A percentile compares a stretch with the other conserved stretches of the same genome.
Conservation (phyloP, 164 flowering plant species). For the Macadamia tetraphylla region DNA sequence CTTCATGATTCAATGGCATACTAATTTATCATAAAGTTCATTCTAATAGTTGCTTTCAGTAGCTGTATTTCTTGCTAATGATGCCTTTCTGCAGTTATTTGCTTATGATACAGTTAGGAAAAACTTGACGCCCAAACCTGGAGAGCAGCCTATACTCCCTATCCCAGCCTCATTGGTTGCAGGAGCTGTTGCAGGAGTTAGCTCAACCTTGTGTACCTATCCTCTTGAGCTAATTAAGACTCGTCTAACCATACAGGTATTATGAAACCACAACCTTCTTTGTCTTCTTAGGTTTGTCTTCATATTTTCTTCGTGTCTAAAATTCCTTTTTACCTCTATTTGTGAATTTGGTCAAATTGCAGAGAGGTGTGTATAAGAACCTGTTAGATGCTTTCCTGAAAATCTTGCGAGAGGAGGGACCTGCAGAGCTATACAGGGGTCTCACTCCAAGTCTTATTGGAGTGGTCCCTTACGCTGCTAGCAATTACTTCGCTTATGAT, state of each 20-base stretch:
- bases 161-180: conserved; percentile 83
- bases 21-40: no score
- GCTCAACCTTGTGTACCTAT: conserved; percentile 80
- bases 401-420: conserved; percentile 75
- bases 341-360: conserved; percentile 12
- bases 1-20: no score
- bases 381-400: conserved; percentile 78
- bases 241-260: conserved; percentile 89
- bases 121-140: conserved; percentile 54
- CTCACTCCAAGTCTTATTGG: conserved; percentile 92
- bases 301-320: no score
- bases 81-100: conserved; percentile 57
- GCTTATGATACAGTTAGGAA: conserved; percentile 89
- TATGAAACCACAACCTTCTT: background rate
- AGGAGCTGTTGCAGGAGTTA: conserved; percentile 95
- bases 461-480: conserved; percentile 91
- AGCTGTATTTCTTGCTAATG: background rate
- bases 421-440: conserved; percentile 83
- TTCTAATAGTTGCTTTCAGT: background rate
- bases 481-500: conserved; percentile 90
- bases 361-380: conserved; percentile 73
- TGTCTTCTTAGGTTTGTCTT: background rate
- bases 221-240: conserved; percentile 95
- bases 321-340: background rate
- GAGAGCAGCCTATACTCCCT: conserved; percentile 61